phyloP scores from a whole-genome alignment of 2,329 filamentous ascomycete genomes.

The Nannizzia gypsea region DNA sequence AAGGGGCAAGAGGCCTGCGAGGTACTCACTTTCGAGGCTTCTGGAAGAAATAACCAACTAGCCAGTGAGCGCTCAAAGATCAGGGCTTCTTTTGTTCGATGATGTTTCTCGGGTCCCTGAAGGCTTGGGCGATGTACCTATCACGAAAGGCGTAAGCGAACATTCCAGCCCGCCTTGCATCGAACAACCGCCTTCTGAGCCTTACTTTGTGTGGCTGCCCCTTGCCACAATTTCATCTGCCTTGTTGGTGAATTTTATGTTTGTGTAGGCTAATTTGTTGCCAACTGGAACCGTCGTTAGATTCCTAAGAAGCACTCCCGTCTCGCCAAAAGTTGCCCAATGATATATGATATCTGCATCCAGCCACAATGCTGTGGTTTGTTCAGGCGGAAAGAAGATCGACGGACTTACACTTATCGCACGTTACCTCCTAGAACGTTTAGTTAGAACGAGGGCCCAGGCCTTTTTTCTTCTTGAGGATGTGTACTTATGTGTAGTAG shows the following conservation, averaged over 20 bases:
- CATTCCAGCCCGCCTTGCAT: neutral
- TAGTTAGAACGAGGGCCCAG: neutral
- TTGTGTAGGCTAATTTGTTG: slow-evolving; percentile 54
- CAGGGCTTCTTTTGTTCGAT: slow-evolving; percentile 15
- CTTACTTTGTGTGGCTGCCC: slow-evolving; percentile 56
- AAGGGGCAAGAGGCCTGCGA: neutral
- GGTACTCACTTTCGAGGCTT: neutral
- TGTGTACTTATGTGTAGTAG: neutral
- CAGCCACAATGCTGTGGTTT: neutral
- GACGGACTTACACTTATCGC: slow-evolving; percentile 48
- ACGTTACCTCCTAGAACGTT: slow-evolving; percentile 42
- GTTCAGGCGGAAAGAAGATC: neutral
- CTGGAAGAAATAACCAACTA: no score
- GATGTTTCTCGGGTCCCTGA: slow-evolving; percentile 52
- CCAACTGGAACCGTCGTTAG: slow-evolving; percentile 37
- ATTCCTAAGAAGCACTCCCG: neutral
- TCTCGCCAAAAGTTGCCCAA: neutral
- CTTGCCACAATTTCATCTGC: slow-evolving; percentile 50
- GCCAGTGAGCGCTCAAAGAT: neutral
- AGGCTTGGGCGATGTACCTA: slow-evolving; percentile 48
- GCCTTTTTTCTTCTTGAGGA: neutral
- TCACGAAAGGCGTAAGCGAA: neutral
- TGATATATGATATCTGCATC: neutral
- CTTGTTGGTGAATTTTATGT: slow-evolving; percentile 48
- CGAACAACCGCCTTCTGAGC: neutral